phyloP scores from a whole-genome alignment of 352 stramenopile genomes.

The Phytopythium sindhum region DNA sequence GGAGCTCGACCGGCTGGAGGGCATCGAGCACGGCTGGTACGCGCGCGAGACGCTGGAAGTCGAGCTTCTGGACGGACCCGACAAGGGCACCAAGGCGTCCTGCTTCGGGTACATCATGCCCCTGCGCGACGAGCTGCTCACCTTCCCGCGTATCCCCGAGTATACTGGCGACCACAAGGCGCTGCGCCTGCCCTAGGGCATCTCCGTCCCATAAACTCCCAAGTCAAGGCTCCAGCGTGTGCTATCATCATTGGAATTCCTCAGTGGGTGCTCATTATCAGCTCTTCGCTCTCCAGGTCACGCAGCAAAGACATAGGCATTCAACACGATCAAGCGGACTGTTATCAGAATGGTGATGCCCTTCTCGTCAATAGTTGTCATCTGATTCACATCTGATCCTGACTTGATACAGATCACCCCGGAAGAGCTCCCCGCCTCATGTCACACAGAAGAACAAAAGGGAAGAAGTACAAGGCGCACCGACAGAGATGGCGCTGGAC shows the following conservation, averaged over 20 bases:
- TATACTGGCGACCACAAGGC: constrained; percentile 34
- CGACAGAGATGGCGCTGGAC: constrained; percentile 23
- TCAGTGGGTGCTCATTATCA: no score
- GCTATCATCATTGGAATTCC: no score
- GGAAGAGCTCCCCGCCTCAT: no score
- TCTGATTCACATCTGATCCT: background rate
- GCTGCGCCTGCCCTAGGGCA: constrained; percentile 15
- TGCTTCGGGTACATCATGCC: constrained; percentile 44
- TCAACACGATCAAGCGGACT: no score
- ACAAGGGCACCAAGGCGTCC: constrained; percentile 14
- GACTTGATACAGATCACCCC: no score
- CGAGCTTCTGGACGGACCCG: constrained; percentile 23
- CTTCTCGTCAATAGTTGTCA: background rate
- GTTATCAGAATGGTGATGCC: background rate
- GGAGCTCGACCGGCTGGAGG: constrained; percentile 59
- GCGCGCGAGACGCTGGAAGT: constrained; percentile 43
- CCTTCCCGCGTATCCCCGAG: constrained; percentile 25
- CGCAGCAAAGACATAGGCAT: no score
- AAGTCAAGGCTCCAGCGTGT: no score
- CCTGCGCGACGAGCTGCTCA: constrained; percentile 32
- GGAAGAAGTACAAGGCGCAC: no score
- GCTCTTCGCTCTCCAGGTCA: no score
- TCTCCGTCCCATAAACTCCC: constrained; percentile 9
- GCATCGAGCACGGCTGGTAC: constrained; percentile 46
- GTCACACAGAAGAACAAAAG: no score